Base-by-base conservation (phyloP, 306 rosid genomes). In the Lathyrus sativus region DNA sequence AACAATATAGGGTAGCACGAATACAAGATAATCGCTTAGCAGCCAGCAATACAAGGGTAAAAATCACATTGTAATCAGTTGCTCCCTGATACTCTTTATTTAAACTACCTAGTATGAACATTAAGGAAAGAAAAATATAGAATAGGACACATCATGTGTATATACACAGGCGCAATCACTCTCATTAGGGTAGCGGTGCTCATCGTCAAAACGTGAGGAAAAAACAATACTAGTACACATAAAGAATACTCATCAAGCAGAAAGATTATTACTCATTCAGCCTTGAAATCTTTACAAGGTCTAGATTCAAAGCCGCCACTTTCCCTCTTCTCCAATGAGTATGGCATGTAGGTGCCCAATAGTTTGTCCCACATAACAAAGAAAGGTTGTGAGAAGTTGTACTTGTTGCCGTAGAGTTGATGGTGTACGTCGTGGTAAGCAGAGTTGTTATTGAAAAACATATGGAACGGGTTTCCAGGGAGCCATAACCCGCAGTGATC, bases 361-460 rank as follows among this genome's bases (percentile, higher is more conserved):
- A 93, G 77, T 75, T 78, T 75, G 77, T 93, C 99, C 99, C 99
- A 90, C 83, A 86, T 62, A 4, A 88, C 84, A 73, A 93, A 93
- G 88, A 93, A 93, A 0, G 99, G 99, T 67, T 90, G 99, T 4
- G 99, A 93, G 80, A 81, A 93, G 82, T 90, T 93, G 77, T 85
- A 88, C 90, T 93, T 93, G 84, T 61, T 90, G 48, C 99, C 99
- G 43, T 90, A 93, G 7, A 93, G 90, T 83, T 93, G 97, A 66
- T 93, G 99, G 68, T 93, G 99, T 70, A 93, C 84, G 46, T 93
- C 99, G 7, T 90, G 97, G 72, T 93, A 93, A 2, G 99, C 99
- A 9, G 95, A 83, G 44, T 93, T 93, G 82, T 93, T 93, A 28
- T 73, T 76, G 76, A 90, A 93, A 18, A 88, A 74, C 37, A 84